These are phyloP conservation scores for Tricholoma sp. DNA, from an alignment of 768 basidiomycete genomes.

Conservation along the genomic window DNA sequence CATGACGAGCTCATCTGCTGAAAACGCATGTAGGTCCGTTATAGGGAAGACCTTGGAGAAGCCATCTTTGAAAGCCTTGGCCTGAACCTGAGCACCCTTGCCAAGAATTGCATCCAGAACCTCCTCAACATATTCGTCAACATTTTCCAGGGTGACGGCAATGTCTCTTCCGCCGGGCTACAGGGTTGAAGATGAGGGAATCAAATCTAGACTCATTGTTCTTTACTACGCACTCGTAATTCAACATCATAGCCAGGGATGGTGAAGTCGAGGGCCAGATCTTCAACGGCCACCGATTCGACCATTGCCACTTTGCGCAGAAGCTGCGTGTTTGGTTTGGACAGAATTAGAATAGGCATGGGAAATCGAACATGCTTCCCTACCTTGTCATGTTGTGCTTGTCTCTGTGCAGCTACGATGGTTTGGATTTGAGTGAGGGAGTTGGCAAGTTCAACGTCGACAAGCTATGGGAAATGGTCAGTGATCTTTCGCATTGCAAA, in stretches of 20 bases:
- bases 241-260: conserved; percentile 95
- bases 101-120: conserved; percentile 88
- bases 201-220: background rate
- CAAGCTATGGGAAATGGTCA: conserved; percentile 42
- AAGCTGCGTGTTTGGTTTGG: conserved; percentile 28
- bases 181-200: background rate
- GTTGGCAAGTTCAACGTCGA: conserved; percentile 81
- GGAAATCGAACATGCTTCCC: conserved; percentile 6
- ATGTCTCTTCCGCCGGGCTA: conserved; percentile 79
- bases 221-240: conserved; percentile 56
- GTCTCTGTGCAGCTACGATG: conserved; percentile 47
- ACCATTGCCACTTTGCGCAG: conserved; percentile 52
- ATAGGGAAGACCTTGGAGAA: conserved; percentile 97
- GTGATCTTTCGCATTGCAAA: conserved; percentile 4
- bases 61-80: conserved; percentile 88
- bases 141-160: conserved; percentile 80
- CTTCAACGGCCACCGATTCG: conserved; percentile 69
- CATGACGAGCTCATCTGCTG: conserved; percentile 92
- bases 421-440: conserved; percentile 78
- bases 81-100: conserved; percentile 71
- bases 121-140: conserved; percentile 83
- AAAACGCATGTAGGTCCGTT: conserved; percentile 84
- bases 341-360: background rate
- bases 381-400: conserved; percentile 52
- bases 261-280: conserved; percentile 93